Evolutionary conservation across 2,329 filamentous ascomycete species (phyloP).

Genomic region (Raffaelea albimanens): DNA sequence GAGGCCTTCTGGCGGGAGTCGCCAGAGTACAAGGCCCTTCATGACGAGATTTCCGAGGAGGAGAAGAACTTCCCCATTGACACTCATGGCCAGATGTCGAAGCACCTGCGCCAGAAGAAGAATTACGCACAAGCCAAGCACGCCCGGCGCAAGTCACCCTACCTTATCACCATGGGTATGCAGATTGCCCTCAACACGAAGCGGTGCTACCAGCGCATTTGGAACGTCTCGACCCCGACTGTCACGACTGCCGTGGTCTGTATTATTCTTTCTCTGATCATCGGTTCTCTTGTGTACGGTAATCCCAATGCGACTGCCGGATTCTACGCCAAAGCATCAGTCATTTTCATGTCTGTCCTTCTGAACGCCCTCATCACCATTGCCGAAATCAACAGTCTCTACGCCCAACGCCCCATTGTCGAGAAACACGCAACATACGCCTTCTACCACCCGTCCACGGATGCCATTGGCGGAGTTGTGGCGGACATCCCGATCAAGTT

Average conservation of each 20-base stretch:
- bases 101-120: constrained; percentile 36
- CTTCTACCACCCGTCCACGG: constrained; percentile 79
- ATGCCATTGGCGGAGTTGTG: constrained; percentile 80
- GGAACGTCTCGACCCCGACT: constrained; percentile 64
- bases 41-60: constrained; percentile 47
- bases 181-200: constrained; percentile 42
- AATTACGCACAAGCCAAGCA: constrained; percentile 38
- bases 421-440: constrained; percentile 84
- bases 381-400: constrained; percentile 77
- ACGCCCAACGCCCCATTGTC: constrained; percentile 81
- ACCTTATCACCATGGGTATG: constrained; percentile 47
- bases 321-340: constrained; percentile 52
- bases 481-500: constrained; percentile 79
- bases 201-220: constrained; percentile 71
- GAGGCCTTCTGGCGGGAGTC: constrained; percentile 49
- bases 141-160: constrained; percentile 48
- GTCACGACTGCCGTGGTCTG: constrained; percentile 76
- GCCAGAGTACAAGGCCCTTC: constrained; percentile 37
- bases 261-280: constrained; percentile 38
- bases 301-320: constrained; percentile 26
- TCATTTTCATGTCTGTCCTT: constrained; percentile 80
- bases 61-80: constrained; percentile 35
- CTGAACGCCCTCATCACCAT: constrained; percentile 77
- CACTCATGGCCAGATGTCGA: constrained; percentile 23
- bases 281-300: constrained; percentile 12